Evolutionary conservation across 768 basidiomycete species (phyloP).

Genomic region (Kwoniella heveanensis): DNA sequence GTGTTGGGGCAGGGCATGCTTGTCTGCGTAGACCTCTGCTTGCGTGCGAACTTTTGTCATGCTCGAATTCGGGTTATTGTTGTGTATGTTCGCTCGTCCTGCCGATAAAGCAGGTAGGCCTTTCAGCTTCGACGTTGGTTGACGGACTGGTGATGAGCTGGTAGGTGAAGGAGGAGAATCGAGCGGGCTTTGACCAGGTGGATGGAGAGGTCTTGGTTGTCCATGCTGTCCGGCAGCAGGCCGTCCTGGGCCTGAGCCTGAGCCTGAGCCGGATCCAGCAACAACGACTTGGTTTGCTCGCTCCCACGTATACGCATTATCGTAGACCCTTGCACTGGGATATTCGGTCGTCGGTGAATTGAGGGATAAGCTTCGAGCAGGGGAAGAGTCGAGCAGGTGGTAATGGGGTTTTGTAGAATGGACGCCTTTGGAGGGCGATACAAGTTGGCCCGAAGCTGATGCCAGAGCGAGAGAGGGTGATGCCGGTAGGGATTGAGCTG

Average conservation of each 20-base stretch:
- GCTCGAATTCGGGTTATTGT: neutral
- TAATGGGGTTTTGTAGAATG: neutral
- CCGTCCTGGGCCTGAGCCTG: no score
- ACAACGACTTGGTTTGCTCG: neutral
- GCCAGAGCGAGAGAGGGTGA: neutral
- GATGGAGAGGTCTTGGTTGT: conserved; percentile 15
- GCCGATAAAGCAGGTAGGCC: neutral
- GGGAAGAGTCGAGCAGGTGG: neutral
- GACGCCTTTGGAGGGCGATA: neutral
- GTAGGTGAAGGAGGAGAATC: conserved; percentile 6
- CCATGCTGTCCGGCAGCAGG: neutral
- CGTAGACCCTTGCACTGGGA: neutral
- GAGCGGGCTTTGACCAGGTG: conserved; percentile 6
- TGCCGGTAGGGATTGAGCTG: neutral
- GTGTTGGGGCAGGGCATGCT: conserved; percentile 18
- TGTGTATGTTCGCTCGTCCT: neutral
- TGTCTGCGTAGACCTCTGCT: conserved; percentile 42
- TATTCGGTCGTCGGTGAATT: neutral
- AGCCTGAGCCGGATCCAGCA: neutral
- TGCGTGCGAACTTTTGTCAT: conserved; percentile 14
- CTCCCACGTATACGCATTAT: neutral
- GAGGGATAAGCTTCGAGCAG: neutral
- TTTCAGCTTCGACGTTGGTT: neutral
- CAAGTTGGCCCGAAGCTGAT: neutral
- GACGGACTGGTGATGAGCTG: neutral